Base-by-base conservation (phyloP, 2,329 filamentous ascomycete genomes). In the Talaromyces sp. region DNA sequence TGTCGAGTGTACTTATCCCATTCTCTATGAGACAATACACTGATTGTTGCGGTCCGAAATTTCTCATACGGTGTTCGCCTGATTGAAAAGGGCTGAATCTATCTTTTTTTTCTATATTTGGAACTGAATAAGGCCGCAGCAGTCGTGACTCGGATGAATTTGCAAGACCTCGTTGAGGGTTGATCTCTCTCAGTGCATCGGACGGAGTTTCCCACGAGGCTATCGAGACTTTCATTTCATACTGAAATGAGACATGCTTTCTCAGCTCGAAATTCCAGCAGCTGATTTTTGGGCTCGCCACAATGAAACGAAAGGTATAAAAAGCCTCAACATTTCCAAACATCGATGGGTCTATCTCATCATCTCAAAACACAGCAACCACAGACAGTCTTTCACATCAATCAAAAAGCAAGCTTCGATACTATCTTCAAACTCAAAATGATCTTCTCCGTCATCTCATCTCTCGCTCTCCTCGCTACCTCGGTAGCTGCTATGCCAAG, bases 391-490 rank as follows among this genome's bases (percentile, higher is more conserved):
- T 3, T n/a, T 22, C 3, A 27, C 31, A 59, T 8, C 11, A 43
- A 14, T 59, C 56, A 43, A 58, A 6, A 10, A 58, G 13, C 11
- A 31, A 58, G 8, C 37, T 35, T 27, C 22, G 43, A 11, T 19
- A 13, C 22, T 16, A 59, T 43, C 9, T 24, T 8, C 31, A 22
- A 16, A 31, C 3, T 56, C 57, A 61, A 65, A 43, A 65, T 65
- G 63, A 65, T 60, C 56, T 61, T 48, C 22, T 60, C 47, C 31
- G 27, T 56, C 13, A 8, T 47, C 37, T 47, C 35, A n/a, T 60
- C 63, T 39, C 54, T 60, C 37, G 57, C 57, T 35, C 47, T 65
- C 57, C 47, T 65, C 3, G 63, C 57, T 48, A 56, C 63, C 57
- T 61, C 43, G 19, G 63, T 19, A 16, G 57, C 16, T 4, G 63